These are phyloP conservation scores for Phlebiopsis flavidoalba DNA, from an alignment of 768 basidiomycete genomes.

Conservation along the genomic window DNA sequence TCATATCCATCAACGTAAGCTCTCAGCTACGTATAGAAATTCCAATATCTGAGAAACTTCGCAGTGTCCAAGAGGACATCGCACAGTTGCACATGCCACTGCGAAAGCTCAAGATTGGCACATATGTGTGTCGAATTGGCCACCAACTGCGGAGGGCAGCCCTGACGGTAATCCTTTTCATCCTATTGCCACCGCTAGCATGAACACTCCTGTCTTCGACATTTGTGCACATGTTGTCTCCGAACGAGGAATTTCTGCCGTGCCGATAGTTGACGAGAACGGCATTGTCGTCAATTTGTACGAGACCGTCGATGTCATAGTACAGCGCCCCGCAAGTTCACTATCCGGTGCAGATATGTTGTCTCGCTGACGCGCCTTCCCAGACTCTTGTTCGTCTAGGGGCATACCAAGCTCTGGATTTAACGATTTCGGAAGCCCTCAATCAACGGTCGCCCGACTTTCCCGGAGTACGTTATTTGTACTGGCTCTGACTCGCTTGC, in stretches of 20 bases:
- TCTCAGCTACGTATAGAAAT: background rate
- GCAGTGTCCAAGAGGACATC: conserved; percentile 84
- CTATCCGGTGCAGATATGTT: background rate
- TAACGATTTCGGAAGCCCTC: conserved; percentile 89
- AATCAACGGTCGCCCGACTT: conserved; percentile 92
- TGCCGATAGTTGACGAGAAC: conserved; percentile 90
- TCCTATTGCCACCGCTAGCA: conserved; percentile 88
- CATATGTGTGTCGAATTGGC: conserved; percentile 61
- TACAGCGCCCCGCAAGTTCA: conserved; percentile 62
- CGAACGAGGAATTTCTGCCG: conserved; percentile 90
- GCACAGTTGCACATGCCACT: conserved; percentile 75
- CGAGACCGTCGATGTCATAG: conserved; percentile 98
- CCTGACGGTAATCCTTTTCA: conserved; percentile 69
- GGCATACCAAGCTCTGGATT: conserved; percentile 92
- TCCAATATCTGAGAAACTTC: background rate
- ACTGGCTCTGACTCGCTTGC: conserved; percentile 89
- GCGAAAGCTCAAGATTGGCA: conserved; percentile 87
- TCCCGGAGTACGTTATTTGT: conserved; percentile 94
- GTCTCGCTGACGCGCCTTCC: background rate
- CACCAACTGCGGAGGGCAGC: conserved; percentile 41
- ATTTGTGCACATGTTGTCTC: conserved; percentile 96
- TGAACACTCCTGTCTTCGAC: conserved; percentile 91
- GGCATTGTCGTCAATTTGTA: conserved; percentile 95
- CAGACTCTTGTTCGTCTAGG: conserved; percentile 94
- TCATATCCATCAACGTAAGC: conserved; percentile 93